Evolutionary conservation across 345 rosid genomes (phyloP).

Genomic region (Diplotaxis tenuifolia): DNA sequence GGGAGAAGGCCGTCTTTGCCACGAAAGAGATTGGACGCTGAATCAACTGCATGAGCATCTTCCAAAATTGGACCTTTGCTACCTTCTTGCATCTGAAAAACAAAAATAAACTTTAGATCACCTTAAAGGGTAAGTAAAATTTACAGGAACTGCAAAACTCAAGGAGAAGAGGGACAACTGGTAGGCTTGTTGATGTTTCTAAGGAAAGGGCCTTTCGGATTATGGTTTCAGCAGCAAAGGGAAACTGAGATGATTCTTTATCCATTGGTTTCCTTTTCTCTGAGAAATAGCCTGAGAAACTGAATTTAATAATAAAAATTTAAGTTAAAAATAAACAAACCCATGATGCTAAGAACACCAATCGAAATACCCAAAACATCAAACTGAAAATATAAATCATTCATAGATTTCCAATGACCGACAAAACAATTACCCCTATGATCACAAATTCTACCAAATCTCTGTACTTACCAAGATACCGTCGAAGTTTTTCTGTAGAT

Average conservation of each 20-base stretch:
- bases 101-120: background rate
- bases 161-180: conserved; percentile 54
- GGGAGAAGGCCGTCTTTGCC: conserved; percentile 92
- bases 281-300: conserved; percentile 9
- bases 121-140: background rate
- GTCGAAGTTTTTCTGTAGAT: background rate
- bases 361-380: background rate
- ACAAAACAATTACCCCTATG: too few species aligned
- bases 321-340: too few species aligned
- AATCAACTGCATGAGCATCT: conserved; percentile 72
- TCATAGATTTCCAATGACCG: background rate
- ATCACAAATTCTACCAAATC: too few species aligned
- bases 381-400: background rate
- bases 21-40: conserved; percentile 76
- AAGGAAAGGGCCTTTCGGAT: conserved; percentile 74
- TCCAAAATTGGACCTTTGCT: conserved; percentile 87
- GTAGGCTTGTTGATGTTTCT: conserved; percentile 80
- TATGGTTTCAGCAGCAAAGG: conserved; percentile 44
- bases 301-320: too few species aligned
- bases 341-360: background rate
- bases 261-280: conserved; percentile 35
- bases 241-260: conserved; percentile 46
- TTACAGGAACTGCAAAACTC: conserved; percentile 50
- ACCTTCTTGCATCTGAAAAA: conserved; percentile 47
- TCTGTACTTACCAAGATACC: background rate